phyloP scores from a whole-genome alignment of 257 asterid genomes.

The Solanum pinnatisectum region DNA sequence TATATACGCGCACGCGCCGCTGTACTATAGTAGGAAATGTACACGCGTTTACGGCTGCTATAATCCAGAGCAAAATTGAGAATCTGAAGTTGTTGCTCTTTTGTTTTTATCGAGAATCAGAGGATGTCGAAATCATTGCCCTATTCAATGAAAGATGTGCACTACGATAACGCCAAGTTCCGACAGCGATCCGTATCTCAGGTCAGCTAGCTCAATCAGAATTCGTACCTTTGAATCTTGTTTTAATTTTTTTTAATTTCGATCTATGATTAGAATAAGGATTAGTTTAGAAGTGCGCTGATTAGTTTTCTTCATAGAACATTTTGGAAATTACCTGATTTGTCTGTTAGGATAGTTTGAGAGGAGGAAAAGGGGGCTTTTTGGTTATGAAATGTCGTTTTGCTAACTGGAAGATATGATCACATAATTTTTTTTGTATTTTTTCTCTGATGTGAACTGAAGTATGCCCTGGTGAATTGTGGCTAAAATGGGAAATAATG shows the following conservation, averaged over 20 bases:
- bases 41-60: not conserved
- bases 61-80: not conserved
- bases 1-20: not conserved
- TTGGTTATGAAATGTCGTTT: not conserved
- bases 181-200: conserved; percentile 66
- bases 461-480: not conserved
- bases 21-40: not conserved
- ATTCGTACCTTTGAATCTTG: not conserved
- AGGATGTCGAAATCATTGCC: conserved; percentile 73
- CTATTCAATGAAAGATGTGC: conserved; percentile 74
- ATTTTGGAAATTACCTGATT: not conserved
- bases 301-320: not conserved
- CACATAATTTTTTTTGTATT: not conserved
- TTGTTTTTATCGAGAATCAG: not conserved
- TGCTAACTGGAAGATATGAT: not conserved
- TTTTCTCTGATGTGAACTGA: not conserved
- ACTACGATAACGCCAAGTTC: conserved; percentile 81
- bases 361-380: not conserved
- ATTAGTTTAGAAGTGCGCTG: not conserved
- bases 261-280: not conserved
- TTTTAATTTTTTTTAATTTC: not conserved
- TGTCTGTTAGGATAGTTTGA: not conserved
- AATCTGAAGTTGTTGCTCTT: not conserved
- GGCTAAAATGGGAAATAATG: not conserved
- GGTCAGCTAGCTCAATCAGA: conserved; percentile 23